Percentiles rank a stretch among this genome's conserved stretches.
phyloP scores from a whole-genome alignment of 805 yeast species.

The Lachancea sp. region DNA sequence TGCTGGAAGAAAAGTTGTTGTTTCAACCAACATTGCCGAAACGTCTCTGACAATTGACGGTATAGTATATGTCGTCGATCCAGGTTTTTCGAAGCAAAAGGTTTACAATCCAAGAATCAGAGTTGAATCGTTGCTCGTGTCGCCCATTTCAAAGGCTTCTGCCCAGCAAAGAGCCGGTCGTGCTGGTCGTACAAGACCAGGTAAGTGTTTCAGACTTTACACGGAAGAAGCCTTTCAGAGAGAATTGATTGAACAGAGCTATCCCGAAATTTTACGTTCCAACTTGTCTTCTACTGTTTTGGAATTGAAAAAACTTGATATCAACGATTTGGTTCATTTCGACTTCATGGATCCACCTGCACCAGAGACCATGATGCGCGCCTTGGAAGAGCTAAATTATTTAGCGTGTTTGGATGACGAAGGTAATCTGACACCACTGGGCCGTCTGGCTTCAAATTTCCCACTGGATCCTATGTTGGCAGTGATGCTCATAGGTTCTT shows the following conservation, averaged over 20 bases:
- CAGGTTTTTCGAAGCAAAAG: slow-evolving; percentile 94
- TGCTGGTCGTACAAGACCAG: slow-evolving; percentile 99
- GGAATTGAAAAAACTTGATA: slow-evolving; percentile 87
- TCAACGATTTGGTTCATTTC: slow-evolving; percentile 93
- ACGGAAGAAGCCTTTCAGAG: slow-evolving; percentile 95
- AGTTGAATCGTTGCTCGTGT: slow-evolving; percentile 87
- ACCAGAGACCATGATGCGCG: slow-evolving; percentile 99
- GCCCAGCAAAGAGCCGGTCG: slow-evolving; percentile 99
- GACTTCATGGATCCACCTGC: slow-evolving; percentile 99
- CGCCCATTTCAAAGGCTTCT: slow-evolving; percentile 94
- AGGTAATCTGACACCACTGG: slow-evolving; percentile 83
- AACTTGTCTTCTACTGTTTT: slow-evolving; percentile 87
- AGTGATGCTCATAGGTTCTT: slow-evolving; percentile 82
- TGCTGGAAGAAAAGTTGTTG: slow-evolving; percentile 92
- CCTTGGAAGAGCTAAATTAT: slow-evolving; percentile 89
- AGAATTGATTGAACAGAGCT: slow-evolving; percentile 89
- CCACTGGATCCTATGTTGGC: slow-evolving; percentile 96
- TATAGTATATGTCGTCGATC: slow-evolving; percentile 93
- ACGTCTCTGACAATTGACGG: slow-evolving; percentile 97
- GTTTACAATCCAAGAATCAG: slow-evolving; percentile 94
- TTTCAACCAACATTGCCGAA: slow-evolving; percentile 94
- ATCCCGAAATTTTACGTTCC: slow-evolving; percentile 90
- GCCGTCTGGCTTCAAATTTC: slow-evolving; percentile 84
- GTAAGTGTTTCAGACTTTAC: slow-evolving; percentile 92
- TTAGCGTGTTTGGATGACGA: slow-evolving; percentile 85